phyloP scores from a whole-genome alignment of 805 yeast species.

The Deakozyma indianensis region DNA sequence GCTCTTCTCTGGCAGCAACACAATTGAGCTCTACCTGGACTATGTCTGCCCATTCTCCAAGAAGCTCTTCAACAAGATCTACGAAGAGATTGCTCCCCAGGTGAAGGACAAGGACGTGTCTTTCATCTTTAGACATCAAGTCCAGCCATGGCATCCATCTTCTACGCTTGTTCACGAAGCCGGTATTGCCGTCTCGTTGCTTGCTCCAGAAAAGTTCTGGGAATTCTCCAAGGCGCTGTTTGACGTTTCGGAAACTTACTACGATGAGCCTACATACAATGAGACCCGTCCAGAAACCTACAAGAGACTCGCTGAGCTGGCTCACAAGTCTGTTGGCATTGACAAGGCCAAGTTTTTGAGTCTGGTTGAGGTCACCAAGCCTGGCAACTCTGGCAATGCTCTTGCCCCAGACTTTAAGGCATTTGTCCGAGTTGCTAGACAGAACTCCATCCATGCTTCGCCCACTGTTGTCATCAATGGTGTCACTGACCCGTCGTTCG shows the following conservation, averaged over 20 bases:
- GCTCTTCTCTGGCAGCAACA: neutral
- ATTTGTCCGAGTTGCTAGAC: constrained; percentile 58
- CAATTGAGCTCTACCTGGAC: constrained; percentile 16
- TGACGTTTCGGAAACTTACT: constrained; percentile 37
- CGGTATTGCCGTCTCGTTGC: constrained; percentile 47
- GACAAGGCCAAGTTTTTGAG: constrained; percentile 23
- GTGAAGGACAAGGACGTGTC: constrained; percentile 35
- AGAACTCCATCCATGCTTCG: constrained; percentile 70
- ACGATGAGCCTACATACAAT: constrained; percentile 44
- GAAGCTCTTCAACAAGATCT: constrained; percentile 45
- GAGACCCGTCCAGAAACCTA: constrained; percentile 43
- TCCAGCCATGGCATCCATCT: constrained; percentile 88
- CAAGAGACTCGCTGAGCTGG: constrained; percentile 36
- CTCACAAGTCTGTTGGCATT: constrained; percentile 28
- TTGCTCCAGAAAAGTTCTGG: constrained; percentile 41
- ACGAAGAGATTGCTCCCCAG: constrained; percentile 37
- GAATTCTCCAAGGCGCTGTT: constrained; percentile 42
- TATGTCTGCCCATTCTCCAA: constrained; percentile 56
- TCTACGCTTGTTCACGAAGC: constrained; percentile 59
- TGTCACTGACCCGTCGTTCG: constrained; percentile 38
- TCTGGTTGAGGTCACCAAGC: constrained; percentile 22
- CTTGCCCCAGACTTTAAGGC: constrained; percentile 54
- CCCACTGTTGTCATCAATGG: constrained; percentile 71
- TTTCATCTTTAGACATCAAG: constrained; percentile 52
- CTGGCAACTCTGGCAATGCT: constrained; percentile 42